Percentiles rank a stretch among this genome's conserved stretches.
These are phyloP conservation scores for Vigna reflexopilosa DNA, from an alignment of 306 rosid species.

Conservation along the genomic window DNA sequence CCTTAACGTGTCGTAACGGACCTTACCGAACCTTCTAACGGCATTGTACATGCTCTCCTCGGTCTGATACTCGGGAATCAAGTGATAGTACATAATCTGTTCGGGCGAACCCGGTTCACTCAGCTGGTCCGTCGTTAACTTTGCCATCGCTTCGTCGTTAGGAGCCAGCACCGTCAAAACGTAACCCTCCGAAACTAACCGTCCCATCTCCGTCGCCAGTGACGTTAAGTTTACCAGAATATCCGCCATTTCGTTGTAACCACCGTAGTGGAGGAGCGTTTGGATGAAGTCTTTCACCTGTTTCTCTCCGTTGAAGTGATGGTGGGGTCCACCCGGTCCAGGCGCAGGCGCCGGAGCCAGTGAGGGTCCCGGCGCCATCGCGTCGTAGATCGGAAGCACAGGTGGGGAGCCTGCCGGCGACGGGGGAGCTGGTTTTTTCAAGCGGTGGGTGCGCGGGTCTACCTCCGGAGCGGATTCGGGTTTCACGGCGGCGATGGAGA, in stretches of 20 bases:
- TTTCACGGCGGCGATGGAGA: conserved; percentile 70
- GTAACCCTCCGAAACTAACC: conserved; percentile 80
- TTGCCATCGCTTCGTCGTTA: conserved; percentile 88
- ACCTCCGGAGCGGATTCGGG: conserved; percentile 79
- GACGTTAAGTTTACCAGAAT: conserved; percentile 80
- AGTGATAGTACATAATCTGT: conserved; percentile 80
- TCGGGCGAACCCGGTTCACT: conserved; percentile 95
- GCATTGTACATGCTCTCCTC: conserved; percentile 92
- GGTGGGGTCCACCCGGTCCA: conserved; percentile 82
- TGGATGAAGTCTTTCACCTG: conserved; percentile 87
- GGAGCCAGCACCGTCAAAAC: conserved; percentile 81
- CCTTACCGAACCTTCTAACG: conserved; percentile 78
- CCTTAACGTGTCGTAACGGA: conserved; percentile 70
- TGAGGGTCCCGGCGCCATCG: conserved; percentile 77
- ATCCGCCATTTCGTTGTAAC: conserved; percentile 88
- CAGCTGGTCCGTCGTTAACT: conserved; percentile 78
- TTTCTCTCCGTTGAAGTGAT: conserved; percentile 75
- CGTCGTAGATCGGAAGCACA: conserved; percentile 66
- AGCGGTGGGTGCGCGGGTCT: conserved; percentile 72
- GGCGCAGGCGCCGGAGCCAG: conserved; percentile 89
- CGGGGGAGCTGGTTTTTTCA: conserved; percentile 65
- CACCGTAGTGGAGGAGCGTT: conserved; percentile 75
- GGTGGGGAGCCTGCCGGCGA: conserved; percentile 66
- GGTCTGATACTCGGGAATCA: conserved; percentile 84
- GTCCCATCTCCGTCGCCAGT: conserved; percentile 77